Conservation (phyloP, 139 green algal species). For the Diplosphaera chodatii region DNA sequence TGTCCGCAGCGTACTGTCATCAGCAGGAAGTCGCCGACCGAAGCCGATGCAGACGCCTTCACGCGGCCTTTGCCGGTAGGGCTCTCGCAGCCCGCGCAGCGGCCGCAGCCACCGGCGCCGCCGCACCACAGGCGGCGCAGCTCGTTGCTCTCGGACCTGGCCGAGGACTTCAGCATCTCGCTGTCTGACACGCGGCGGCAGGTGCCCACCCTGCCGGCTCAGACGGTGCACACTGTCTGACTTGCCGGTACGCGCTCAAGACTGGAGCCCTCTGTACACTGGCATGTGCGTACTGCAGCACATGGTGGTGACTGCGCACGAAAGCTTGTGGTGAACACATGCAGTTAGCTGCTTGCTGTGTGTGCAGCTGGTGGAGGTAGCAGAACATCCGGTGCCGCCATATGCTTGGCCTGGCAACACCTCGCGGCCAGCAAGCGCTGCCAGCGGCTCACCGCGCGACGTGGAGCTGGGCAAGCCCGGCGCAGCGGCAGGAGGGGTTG, state of each 20-base stretch:
- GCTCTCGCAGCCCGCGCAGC: background rate
- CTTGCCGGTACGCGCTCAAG: no score
- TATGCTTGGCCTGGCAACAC: background rate
- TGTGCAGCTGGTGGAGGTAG: background rate
- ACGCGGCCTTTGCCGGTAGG: background rate
- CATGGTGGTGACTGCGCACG: no score
- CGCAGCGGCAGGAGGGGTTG: background rate
- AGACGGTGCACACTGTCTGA: no score
- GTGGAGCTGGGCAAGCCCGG: background rate
- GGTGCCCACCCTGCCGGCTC: no score
- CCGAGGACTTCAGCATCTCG: background rate
- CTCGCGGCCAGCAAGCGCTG: no score
- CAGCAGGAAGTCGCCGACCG: background rate
- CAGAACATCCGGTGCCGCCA: background rate
- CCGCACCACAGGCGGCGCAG: background rate
- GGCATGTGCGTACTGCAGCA: no score
- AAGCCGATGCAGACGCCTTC: background rate
- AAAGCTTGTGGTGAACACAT: no score
- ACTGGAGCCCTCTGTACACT: no score
- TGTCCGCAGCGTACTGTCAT: background rate
- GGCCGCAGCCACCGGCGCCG: background rate
- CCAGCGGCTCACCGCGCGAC: background rate
- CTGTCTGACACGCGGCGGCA: background rate
- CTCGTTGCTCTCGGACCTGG: background rate
- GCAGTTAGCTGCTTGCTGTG: no score